Conservation (phyloP, 2,329 filamentous ascomycete genomes). For the Arthrinium phaeospermum region DNA sequence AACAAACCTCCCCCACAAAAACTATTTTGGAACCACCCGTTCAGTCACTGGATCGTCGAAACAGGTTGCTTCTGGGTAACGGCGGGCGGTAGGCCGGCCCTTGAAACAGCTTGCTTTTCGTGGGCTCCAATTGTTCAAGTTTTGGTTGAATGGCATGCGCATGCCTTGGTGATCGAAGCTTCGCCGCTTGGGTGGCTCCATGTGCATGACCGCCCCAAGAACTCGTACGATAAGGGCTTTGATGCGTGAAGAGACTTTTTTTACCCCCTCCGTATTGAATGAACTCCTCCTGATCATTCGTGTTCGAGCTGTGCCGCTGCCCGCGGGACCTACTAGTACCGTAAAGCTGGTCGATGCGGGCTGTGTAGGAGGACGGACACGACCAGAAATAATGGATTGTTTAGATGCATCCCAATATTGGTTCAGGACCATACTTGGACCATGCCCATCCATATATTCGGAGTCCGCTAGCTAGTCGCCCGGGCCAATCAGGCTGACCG, state of each 20-base stretch:
- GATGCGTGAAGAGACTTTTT: neutral
- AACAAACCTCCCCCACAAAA: neutral
- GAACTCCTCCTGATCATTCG: neutral
- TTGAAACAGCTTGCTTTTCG: neutral
- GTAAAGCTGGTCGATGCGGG: neutral
- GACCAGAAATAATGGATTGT: neutral
- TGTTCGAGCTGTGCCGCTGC: neutral
- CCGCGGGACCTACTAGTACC: neutral
- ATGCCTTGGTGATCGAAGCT: neutral
- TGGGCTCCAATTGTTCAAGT: too few species aligned
- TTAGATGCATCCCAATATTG: neutral
- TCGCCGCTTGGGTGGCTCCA: neutral
- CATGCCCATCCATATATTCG: conserved; percentile 5
- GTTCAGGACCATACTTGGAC: neutral
- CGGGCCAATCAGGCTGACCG: neutral
- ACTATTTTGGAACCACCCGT: neutral
- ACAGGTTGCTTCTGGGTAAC: neutral
- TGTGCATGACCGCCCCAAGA: neutral
- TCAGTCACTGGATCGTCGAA: neutral
- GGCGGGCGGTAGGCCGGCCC: neutral
- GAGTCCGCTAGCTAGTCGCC: neutral
- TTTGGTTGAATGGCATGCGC: neutral
- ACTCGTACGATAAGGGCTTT: neutral
- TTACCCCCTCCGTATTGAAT: neutral
- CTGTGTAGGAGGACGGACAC: neutral